A percentile compares a stretch with the other conserved stretches of the same genome.
Conservation (phyloP, 2,329 filamentous ascomycete species). For the Fusarium sp. region DNA sequence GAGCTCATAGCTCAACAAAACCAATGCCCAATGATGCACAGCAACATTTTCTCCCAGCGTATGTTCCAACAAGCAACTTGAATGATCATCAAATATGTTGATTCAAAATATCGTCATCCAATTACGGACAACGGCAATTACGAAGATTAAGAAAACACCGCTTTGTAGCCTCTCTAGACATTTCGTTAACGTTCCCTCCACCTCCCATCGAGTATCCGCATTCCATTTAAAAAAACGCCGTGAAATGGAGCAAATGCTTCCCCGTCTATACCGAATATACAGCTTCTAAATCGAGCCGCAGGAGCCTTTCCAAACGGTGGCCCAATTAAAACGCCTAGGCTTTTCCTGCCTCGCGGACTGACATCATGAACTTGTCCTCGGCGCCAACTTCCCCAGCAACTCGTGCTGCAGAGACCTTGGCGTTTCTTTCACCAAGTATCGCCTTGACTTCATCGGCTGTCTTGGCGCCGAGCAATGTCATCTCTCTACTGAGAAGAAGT, state of each 20-base stretch:
- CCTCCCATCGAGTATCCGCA: slow-evolving; percentile 36
- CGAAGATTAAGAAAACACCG: slow-evolving; percentile 41
- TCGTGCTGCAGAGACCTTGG: slow-evolving; percentile 50
- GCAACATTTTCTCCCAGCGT: no score
- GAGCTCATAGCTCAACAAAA: no score
- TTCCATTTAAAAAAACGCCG: slow-evolving; percentile 46
- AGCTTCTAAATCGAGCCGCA: slow-evolving; percentile 31
- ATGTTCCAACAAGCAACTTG: neutral
- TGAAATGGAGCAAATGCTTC: slow-evolving; percentile 43
- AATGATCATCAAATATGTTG: slow-evolving; percentile 19
- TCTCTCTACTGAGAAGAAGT: slow-evolving; percentile 68
- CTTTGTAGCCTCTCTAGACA: slow-evolving; percentile 35
- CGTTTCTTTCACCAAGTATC: slow-evolving; percentile 53
- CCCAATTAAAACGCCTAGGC: slow-evolving; percentile 41
- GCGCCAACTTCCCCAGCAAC: slow-evolving; percentile 60
- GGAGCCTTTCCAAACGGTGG: slow-evolving; percentile 14
- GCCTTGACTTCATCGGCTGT: slow-evolving; percentile 60
- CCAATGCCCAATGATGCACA: no score
- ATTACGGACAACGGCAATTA: slow-evolving; percentile 31
- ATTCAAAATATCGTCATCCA: slow-evolving; percentile 43
- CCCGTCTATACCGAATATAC: slow-evolving; percentile 49
- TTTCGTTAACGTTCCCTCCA: slow-evolving; percentile 39
- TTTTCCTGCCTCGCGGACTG: slow-evolving; percentile 55
- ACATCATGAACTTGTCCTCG: slow-evolving; percentile 60
- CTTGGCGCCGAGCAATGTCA: slow-evolving; percentile 63